Conservation (phyloP, 73 alveolate species). For the Breviolum minutum region DNA sequence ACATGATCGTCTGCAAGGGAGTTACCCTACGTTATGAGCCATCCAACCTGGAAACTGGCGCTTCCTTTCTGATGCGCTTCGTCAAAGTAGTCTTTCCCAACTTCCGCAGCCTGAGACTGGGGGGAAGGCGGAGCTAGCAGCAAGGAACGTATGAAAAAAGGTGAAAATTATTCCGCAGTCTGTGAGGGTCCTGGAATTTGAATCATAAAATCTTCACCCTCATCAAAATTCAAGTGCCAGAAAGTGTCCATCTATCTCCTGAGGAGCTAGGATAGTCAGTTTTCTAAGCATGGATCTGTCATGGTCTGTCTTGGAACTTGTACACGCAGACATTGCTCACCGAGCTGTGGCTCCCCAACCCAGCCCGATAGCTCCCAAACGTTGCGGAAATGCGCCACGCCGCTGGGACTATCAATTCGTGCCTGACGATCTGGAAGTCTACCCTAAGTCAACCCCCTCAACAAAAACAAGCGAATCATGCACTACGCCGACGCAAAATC, state of each 20-base stretch:
- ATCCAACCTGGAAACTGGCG: conserved; percentile 44
- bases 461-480: no score
- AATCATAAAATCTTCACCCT: not conserved
- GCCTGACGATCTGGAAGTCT: not conserved
- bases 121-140: not conserved
- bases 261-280: no score
- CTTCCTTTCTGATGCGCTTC: conserved; percentile 57
- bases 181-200: no score
- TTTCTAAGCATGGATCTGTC: no score
- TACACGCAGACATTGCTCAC: not conserved
- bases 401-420: conserved; percentile 18
- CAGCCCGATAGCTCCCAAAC: conserved; percentile 80
- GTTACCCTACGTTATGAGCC: not conserved
- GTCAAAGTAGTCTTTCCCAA: conserved; percentile 8
- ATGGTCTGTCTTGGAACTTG: no score
- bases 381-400: conserved; percentile 42
- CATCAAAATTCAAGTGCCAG: no score
- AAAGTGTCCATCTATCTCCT: no score
- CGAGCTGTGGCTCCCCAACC: conserved; percentile 4
- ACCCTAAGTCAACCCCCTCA: no score
- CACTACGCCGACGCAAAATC: no score
- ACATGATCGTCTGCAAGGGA: not conserved
- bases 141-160: not conserved
- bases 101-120: conserved; percentile 22
- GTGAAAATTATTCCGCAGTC: no score